Evolutionary conservation across 31 red algal genomes (phyloP).

Genomic region (Pterothamnion heteromorphum): DNA sequence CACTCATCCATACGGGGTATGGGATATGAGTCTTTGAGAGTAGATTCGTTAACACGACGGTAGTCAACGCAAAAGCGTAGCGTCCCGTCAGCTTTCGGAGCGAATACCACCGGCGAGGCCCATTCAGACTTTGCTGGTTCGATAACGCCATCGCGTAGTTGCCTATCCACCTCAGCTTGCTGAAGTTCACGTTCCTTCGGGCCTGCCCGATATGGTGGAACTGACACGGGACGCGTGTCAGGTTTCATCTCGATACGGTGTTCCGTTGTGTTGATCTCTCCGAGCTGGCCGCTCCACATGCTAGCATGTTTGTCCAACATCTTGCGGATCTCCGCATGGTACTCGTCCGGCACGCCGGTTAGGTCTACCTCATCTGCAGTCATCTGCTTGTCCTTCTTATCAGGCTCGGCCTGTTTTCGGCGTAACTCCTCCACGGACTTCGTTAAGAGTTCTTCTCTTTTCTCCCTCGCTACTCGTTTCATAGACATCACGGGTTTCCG

Average conservation of each 20-base stretch:
- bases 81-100: conserved; percentile 23
- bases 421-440: too few relatives aligned
- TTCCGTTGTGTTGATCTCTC: not conserved
- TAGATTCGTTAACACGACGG: conserved; percentile 36
- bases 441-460: not conserved
- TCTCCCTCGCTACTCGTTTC: not conserved
- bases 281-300: conserved; percentile 26
- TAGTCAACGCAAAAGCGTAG: conserved; percentile 46
- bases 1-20: conserved; percentile 50
- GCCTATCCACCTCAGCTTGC: conserved; percentile 16
- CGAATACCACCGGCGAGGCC: conserved; percentile 30
- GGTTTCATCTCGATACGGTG: conserved; percentile 5
- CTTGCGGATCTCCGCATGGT: not conserved
- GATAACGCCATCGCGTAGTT: conserved; percentile 34
- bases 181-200: not conserved
- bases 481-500: too few relatives aligned
- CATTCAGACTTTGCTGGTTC: conserved; percentile 18
- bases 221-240: not conserved
- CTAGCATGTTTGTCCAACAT: not conserved
- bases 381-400: too few relatives aligned
- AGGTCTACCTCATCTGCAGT: conserved; percentile 13
- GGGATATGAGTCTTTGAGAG: conserved; percentile 37
- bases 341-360: not conserved
- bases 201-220: conserved; percentile 22
- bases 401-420: too few relatives aligned